Percentiles rank a stretch among this genome's conserved stretches.
Evolutionary conservation across 1,284 basidiomycete species (phyloP).

Genomic region (Fomes fomentarius): DNA sequence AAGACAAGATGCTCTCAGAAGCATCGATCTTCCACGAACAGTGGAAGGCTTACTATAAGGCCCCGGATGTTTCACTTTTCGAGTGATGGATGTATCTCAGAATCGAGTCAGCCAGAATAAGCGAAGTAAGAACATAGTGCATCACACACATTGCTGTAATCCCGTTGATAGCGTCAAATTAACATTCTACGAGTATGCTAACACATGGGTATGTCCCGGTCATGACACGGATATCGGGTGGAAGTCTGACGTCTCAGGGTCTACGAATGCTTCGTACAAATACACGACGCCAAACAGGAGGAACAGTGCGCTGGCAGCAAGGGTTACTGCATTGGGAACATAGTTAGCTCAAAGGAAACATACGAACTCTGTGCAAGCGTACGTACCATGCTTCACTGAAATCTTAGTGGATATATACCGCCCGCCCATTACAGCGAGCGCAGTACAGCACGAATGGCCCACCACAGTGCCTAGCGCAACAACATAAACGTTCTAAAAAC

Average conservation of each 20-base stretch:
- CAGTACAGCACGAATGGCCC: conserved; percentile 90
- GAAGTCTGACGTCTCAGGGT: conserved; percentile 37
- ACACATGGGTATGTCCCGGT: conserved; percentile 8
- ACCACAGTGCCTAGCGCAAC: conserved; percentile 90
- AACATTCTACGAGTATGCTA: conserved; percentile 12
- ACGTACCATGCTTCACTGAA: conserved; percentile 90
- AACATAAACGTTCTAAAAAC: conserved; percentile 67
- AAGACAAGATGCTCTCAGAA: too few species aligned
- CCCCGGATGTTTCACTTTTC: too few species aligned
- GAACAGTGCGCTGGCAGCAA: conserved; percentile 84
- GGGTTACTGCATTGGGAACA: conserved; percentile 70
- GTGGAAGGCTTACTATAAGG: too few species aligned
- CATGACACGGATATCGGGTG: conserved; percentile 25
- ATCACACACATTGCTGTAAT: too few species aligned
- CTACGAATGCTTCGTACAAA: conserved; percentile 67
- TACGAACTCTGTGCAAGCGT: conserved; percentile 1
- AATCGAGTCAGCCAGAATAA: too few species aligned
- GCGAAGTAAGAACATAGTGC: too few species aligned
- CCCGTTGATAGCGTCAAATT: not conserved
- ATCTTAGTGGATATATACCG: conserved; percentile 92
- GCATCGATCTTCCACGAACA: too few species aligned
- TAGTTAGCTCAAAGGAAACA: too few species aligned
- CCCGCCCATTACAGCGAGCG: conserved; percentile 88
- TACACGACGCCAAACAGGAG: conserved; percentile 83
- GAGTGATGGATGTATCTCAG: too few species aligned